These are phyloP conservation scores for Oenanthe javanica DNA, from an alignment of 140 eudicot genomes.

Conservation along the genomic window DNA sequence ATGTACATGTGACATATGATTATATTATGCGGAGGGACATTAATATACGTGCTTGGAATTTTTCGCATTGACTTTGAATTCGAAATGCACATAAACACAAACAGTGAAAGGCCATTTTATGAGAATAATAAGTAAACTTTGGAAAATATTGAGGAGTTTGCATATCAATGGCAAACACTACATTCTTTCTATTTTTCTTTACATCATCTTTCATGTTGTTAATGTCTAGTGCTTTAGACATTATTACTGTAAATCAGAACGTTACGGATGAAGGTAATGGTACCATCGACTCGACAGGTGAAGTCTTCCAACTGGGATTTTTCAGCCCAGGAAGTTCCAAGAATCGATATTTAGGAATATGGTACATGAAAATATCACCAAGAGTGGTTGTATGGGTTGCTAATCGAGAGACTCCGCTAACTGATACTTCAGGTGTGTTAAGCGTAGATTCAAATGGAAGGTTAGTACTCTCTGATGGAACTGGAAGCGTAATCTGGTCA, in stretches of 20 bases:
- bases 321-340: constrained; percentile 2
- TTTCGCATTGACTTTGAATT: neutral
- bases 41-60: neutral
- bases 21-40: neutral
- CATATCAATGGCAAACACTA: neutral
- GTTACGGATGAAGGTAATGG: neutral
- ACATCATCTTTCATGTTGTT: neutral
- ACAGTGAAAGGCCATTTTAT: neutral
- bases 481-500: neutral
- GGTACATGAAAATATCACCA: constrained; percentile 1
- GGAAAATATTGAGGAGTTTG: neutral
- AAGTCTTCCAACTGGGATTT: constrained; percentile 2
- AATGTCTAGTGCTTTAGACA: neutral
- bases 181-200: neutral
- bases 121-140: neutral
- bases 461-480: neutral
- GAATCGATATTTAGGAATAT: constrained; percentile 7
- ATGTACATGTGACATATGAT: no score
- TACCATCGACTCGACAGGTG: neutral
- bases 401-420: constrained; percentile 6
- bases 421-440: constrained; percentile 6
- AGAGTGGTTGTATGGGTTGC: constrained; percentile 9
- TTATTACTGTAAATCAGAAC: neutral
- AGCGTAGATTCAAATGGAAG: neutral
- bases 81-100: neutral